Percentiles rank a stretch among this genome's conserved stretches.
phyloP scores from a whole-genome alignment of 2,329 filamentous ascomycete genomes.

The Gnomoniopsis smithogilvyi region DNA sequence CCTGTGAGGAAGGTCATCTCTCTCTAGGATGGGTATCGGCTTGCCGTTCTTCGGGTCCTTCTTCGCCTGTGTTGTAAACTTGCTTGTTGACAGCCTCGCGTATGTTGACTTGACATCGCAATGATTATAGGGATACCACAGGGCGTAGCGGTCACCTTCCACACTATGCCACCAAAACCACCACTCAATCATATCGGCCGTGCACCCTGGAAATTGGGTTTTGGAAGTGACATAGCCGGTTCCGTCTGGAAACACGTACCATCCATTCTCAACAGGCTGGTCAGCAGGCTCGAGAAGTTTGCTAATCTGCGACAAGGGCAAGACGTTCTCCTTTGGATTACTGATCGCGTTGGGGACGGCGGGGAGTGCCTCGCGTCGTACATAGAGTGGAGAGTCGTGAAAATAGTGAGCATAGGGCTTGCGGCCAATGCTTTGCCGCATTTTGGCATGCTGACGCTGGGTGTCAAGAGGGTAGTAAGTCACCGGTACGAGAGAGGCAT shows the following conservation, averaged over 20 bases:
- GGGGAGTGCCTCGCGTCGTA: slow-evolving; percentile 12
- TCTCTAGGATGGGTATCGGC: background rate
- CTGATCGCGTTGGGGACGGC: slow-evolving; percentile 14
- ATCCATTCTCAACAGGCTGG: slow-evolving; percentile 17
- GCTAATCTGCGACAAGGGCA: slow-evolving; percentile 2
- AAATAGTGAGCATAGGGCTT: slow-evolving; percentile 18
- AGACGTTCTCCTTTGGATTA: slow-evolving; percentile 6
- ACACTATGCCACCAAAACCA: slow-evolving; percentile 22
- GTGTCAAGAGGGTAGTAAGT: slow-evolving; percentile 17
- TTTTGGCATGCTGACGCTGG: slow-evolving; percentile 5
- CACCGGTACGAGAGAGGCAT: slow-evolving; percentile 6
- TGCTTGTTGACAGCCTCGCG: background rate
- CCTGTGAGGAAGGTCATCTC: slow-evolving; percentile 10
- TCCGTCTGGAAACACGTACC: slow-evolving; percentile 16
- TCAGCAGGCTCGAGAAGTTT: slow-evolving; percentile 15
- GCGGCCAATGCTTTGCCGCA: slow-evolving; percentile 3
- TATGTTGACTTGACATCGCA: slow-evolving; percentile 6
- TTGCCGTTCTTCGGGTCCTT: background rate
- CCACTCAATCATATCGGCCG: slow-evolving; percentile 20
- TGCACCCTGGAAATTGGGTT: slow-evolving; percentile 12
- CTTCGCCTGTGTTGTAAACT: background rate
- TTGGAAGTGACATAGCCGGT: slow-evolving; percentile 18
- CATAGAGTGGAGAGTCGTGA: slow-evolving; percentile 7
- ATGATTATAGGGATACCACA: slow-evolving; percentile 19
- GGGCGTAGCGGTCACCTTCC: slow-evolving; percentile 18